Evolutionary conservation across 495 filamentous ascomycete genomes (phyloP).

Genomic region (Lepraria neglecta): DNA sequence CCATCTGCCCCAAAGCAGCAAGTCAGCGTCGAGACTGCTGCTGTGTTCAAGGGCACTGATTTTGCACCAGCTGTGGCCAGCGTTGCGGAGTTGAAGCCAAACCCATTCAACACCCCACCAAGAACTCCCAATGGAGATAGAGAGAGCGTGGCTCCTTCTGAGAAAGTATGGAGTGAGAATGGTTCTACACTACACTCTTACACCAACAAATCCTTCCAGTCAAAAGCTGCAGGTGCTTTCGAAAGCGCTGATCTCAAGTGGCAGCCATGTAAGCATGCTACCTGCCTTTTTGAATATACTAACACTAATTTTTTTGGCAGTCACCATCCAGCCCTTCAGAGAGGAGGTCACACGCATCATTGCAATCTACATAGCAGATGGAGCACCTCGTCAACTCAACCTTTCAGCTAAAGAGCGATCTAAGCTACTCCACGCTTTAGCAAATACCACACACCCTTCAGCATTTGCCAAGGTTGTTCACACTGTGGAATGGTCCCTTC

Average conservation of each 20-base stretch:
- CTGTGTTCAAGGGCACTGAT: conserved; percentile 53
- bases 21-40: conserved; percentile 34
- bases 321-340: conserved; percentile 71
- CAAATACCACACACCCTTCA: conserved; percentile 67
- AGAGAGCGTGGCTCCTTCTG: conserved; percentile 22
- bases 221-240: conserved; percentile 40
- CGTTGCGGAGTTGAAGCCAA: conserved; percentile 32
- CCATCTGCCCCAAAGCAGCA: conserved; percentile 27
- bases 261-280: conserved; percentile 46
- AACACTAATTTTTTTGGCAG: conserved; percentile 36
- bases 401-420: conserved; percentile 59
- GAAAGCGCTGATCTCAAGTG: conserved; percentile 45
- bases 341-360: conserved; percentile 64
- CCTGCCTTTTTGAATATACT: conserved; percentile 2
- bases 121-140: conserved; percentile 34
- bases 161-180: conserved; percentile 25
- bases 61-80: conserved; percentile 42
- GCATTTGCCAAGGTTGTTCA: conserved; percentile 50
- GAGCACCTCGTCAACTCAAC: conserved; percentile 62
- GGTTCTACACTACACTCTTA: conserved; percentile 24
- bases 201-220: conserved; percentile 25
- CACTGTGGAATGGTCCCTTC: conserved; percentile 57
- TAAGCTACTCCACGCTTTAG: conserved; percentile 56
- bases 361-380: conserved; percentile 58
- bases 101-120: conserved; percentile 54